phyloP scores from a whole-genome alignment of 805 yeast species.

The Lipomyces orientalis region DNA sequence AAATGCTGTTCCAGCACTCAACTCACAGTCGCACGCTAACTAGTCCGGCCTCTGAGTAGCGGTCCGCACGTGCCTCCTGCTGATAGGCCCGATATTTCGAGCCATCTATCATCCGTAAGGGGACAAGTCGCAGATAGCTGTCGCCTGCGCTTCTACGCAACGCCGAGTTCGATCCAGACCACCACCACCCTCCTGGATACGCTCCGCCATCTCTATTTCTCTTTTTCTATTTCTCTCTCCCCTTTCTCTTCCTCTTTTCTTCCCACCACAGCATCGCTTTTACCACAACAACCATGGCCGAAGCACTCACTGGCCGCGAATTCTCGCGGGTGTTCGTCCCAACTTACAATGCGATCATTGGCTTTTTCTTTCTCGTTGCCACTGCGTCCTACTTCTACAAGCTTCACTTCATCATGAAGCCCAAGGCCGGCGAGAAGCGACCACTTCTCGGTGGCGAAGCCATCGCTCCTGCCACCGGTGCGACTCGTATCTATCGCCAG shows the following conservation, averaged over 20 bases:
- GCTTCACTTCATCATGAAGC: slow-evolving; percentile 29
- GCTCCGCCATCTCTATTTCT: not conserved
- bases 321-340: slow-evolving; percentile 36
- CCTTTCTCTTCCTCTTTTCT: slow-evolving; percentile 2
- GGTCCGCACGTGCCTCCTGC: slow-evolving; percentile 4
- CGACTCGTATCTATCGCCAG: slow-evolving; percentile 25
- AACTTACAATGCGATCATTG: slow-evolving; percentile 37
- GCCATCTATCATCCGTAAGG: not conserved
- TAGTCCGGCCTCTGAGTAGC: not conserved
- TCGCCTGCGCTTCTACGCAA: not conserved
- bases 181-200: too few relatives aligned
- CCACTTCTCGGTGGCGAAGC: slow-evolving; percentile 34
- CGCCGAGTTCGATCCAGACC: not conserved
- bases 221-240: slow-evolving; percentile 4
- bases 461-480: slow-evolving; percentile 32
- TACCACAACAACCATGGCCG: slow-evolving; percentile 19
- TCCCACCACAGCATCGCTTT: slow-evolving; percentile 1
- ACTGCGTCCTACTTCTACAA: slow-evolving; percentile 33
- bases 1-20: not conserved
- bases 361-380: slow-evolving; percentile 33
- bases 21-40: not conserved
- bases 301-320: slow-evolving; percentile 33
- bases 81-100: not conserved
- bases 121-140: not conserved
- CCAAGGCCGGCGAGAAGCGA: slow-evolving; percentile 30